Percentiles rank a stretch among this genome's conserved stretches.
Evolutionary conservation across 2,329 filamentous ascomycete genomes (phyloP).

Genomic region (Dactylellina sp.): DNA sequence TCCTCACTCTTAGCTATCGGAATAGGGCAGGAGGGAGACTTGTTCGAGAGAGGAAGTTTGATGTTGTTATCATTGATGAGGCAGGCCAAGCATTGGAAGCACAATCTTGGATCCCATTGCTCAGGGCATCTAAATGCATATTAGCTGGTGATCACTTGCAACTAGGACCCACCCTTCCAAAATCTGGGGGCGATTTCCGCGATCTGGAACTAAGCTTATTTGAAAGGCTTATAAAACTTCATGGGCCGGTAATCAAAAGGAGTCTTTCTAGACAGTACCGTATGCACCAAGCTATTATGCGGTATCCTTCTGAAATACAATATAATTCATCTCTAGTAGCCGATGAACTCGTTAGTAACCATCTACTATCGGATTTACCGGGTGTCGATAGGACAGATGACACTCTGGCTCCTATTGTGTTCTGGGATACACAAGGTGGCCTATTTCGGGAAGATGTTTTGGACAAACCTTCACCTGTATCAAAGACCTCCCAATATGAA

Average conservation of each 20-base stretch:
- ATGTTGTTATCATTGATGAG: constrained; percentile 95
- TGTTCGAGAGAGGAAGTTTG: constrained; percentile 81
- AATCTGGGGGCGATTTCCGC: constrained; percentile 65
- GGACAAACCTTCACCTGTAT: constrained; percentile 64
- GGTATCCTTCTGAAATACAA: constrained; percentile 87
- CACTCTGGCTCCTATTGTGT: constrained; percentile 86
- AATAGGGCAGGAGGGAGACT: constrained; percentile 79
- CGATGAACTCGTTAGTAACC: constrained; percentile 78
- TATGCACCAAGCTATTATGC: constrained; percentile 97
- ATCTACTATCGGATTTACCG: constrained; percentile 80
- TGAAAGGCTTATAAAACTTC: constrained; percentile 83
- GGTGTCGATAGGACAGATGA: constrained; percentile 83
- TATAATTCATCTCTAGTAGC: constrained; percentile 86
- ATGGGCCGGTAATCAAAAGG: constrained; percentile 85
- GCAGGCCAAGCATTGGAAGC: constrained; percentile 95
- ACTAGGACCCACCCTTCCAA: constrained; percentile 93
- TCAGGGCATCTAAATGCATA: constrained; percentile 81
- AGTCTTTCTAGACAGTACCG: constrained; percentile 98
- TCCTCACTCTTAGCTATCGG: neutral
- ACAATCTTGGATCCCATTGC: constrained; percentile 93
- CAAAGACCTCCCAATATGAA: constrained; percentile 64
- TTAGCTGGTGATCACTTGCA: constrained; percentile 95
- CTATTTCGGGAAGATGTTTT: constrained; percentile 80
- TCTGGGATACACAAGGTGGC: constrained; percentile 95
- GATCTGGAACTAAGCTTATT: constrained; percentile 92